Base-by-base conservation (phyloP, 352 stramenopile species). In the Hyaloperonospora brassicae region DNA sequence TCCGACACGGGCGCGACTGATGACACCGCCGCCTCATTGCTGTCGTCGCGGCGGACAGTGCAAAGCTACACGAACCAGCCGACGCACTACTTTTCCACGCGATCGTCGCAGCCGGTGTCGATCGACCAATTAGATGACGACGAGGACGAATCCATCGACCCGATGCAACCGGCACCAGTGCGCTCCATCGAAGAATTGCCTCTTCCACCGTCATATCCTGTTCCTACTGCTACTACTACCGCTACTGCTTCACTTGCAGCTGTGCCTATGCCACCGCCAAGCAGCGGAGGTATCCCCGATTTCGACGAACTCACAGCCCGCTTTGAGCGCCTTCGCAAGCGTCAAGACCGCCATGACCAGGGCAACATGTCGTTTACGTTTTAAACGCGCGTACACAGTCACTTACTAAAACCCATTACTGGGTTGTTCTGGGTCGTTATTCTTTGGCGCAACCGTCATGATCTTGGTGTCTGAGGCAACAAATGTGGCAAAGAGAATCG, bases 241-340 rank as follows among this genome's bases (percentile, higher is more conserved):
- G 17, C 47, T 48, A 6, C 51, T 47, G n/a, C 59, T 48, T 1
- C 50, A 38, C 43, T 56, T 13, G 23, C 57, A 23, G 23, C 53
- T 13, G 42, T 46, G 27, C 25, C 57, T 46, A 25, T 52, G 25
- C 44, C 51, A 11, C 23, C 60, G 42, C n/a, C 61, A 14, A 50
- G 60, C 8, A 73, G 78, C 21, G 81, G 72, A 5, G 48, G 39
- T 8, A 66, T 89, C 3, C 82, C 84, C 12, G 84, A 96, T 62
- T 98, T 97, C 69, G 86, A 97, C 50, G 88, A 97, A 61, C 81
- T 98, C 50, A 95, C 90, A 1, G 88, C 87, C 9, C 84, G 89
- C 23, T 98, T 98, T 64, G 84, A 96, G 40, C 79, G 78, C 5
- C 71, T 98, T 53, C 78, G 83, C 38, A 79, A 87, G 62, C 78